Conservation (phyloP, 352 stramenopile species). For the Pythium diclinum region DNA sequence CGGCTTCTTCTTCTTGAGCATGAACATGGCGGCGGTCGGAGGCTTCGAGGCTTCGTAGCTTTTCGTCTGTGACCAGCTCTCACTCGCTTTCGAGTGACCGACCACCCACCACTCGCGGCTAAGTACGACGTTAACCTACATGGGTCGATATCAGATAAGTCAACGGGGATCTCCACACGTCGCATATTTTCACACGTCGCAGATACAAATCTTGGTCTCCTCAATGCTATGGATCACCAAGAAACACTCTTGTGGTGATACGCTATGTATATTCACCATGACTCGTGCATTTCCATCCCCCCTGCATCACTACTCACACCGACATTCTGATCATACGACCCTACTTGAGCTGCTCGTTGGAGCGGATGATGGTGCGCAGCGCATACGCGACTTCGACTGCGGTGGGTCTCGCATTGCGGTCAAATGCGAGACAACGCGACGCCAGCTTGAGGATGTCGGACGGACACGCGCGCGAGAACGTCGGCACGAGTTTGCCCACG, state of each 20-base stretch:
- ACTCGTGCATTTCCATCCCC: neutral
- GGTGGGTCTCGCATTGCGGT: constrained; percentile 29
- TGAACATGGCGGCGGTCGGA: constrained; percentile 51
- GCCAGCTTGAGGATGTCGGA: constrained; percentile 32
- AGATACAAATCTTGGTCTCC: constrained; percentile 1
- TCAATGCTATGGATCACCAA: no score
- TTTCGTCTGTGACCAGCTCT: constrained; percentile 1
- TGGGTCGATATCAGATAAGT: neutral
- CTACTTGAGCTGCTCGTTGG: constrained; percentile 12
- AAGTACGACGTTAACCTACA: constrained; percentile 24
- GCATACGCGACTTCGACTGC: constrained; percentile 35
- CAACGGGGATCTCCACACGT: constrained; percentile 1
- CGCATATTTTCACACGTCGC: constrained; percentile 17
- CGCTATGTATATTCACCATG: neutral
- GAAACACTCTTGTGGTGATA: neutral
- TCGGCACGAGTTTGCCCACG: constrained; percentile 28
- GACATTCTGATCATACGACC: neutral
- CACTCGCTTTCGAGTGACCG: neutral
- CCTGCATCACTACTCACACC: neutral
- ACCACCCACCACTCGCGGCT: constrained; percentile 19
- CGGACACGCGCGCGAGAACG: constrained; percentile 31
- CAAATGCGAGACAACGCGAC: constrained; percentile 30
- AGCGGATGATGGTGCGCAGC: constrained; percentile 32
- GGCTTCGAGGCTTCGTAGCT: neutral
- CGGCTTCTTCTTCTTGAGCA: constrained; percentile 88